Evolutionary conservation across 2,329 filamentous ascomycete genomes (phyloP).

Genomic region (Aureobasidium leucospermi): DNA sequence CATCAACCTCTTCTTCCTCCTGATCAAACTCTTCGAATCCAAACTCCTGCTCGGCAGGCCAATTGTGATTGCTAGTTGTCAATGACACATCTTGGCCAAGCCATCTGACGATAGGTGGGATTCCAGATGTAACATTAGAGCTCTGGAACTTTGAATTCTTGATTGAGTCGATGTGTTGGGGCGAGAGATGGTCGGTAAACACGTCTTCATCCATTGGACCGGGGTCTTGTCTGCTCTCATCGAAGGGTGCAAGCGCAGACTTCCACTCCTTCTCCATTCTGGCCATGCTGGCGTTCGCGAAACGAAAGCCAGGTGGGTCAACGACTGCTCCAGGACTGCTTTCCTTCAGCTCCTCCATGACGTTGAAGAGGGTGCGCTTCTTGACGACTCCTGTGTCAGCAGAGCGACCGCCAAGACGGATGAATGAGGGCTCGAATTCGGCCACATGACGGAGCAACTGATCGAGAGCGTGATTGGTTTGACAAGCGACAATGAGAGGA

Average conservation of each 20-base stretch:
- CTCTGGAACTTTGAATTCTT: neutral
- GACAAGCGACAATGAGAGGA: conserved; percentile 72
- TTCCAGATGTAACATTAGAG: neutral
- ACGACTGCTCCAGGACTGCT: neutral
- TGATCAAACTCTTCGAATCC: conserved; percentile 51
- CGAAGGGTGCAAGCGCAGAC: neutral
- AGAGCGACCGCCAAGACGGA: conserved; percentile 63
- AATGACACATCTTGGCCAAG: neutral
- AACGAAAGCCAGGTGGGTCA: neutral
- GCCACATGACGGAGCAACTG: conserved; percentile 64
- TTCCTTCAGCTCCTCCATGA: conserved; percentile 28
- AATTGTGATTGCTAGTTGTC: neutral
- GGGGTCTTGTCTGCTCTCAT: neutral
- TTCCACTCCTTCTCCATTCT: conserved; percentile 1
- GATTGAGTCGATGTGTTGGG: neutral
- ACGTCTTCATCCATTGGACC: neutral
- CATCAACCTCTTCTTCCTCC: conserved; percentile 53
- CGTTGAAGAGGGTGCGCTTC: conserved; percentile 57
- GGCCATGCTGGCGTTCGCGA: neutral
- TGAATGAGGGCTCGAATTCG: conserved; percentile 54
- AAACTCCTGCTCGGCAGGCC: conserved; percentile 26
- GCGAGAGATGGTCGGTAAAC: neutral
- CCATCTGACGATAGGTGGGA: conserved; percentile 5
- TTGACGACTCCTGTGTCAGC: conserved; percentile 56
- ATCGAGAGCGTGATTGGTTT: conserved; percentile 87